These are phyloP conservation scores for Cyanophora paradoxa DNA, from an alignment of 78 protist genomes.

Conservation along the genomic window DNA sequence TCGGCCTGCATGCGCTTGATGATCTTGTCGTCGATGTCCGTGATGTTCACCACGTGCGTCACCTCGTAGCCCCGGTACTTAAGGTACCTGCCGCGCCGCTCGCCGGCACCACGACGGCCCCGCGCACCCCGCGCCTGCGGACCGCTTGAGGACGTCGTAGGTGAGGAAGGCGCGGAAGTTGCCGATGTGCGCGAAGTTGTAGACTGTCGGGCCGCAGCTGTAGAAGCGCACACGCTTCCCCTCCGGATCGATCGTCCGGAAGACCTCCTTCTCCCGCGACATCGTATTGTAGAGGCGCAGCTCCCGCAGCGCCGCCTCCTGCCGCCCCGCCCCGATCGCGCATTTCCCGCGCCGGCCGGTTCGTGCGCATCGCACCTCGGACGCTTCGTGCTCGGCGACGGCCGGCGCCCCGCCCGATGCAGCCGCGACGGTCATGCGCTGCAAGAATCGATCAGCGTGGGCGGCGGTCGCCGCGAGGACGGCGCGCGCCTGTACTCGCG, in stretches of 20 bases:
- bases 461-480: too few species aligned
- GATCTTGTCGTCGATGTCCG: slow-evolving; percentile 50
- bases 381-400: too few species aligned
- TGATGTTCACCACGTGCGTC: slow-evolving; percentile 27
- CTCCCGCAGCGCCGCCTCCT: neutral
- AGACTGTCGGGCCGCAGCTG: slow-evolving; percentile 43
- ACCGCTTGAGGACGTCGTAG: slow-evolving; percentile 24
- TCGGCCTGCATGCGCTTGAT: slow-evolving; percentile 15
- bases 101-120: too few species aligned
- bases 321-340: neutral
- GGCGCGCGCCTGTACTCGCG: too few species aligned
- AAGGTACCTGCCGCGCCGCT: too few species aligned
- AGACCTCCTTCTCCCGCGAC: slow-evolving; percentile 10
- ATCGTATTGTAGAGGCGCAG: neutral
- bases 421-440: too few species aligned
- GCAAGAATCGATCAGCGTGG: too few species aligned
- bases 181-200: slow-evolving; percentile 40
- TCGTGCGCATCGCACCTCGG: too few species aligned
- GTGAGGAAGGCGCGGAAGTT: slow-evolving; percentile 18
- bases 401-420: too few species aligned
- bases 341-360: too few species aligned
- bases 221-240: slow-evolving; percentile 14
- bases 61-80: slow-evolving; percentile 29
- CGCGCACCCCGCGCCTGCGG: too few species aligned
- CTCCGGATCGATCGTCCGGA: neutral